Evolutionary conservation across 2,329 filamentous ascomycete genomes (phyloP), one percentile per base, ranked within the genome.

Genomic region (Pseudonectria buxi): DNA sequence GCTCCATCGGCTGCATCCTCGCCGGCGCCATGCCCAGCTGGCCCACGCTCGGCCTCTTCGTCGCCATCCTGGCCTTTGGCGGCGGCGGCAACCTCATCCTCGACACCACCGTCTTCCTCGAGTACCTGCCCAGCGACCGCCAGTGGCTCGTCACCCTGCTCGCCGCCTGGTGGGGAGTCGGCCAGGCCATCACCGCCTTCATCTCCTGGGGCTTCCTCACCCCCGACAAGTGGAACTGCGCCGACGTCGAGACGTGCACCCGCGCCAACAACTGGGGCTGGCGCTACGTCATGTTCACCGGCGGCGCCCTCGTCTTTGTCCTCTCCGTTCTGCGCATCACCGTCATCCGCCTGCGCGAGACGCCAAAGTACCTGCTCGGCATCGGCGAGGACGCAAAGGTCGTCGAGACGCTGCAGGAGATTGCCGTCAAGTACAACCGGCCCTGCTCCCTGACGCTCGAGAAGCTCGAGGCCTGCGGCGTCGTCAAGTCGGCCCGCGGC

Each of bases 1-100:
- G 73, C 49, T 72, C 75, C 4, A 54, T 76, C n/a, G 50, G 49
- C 45, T 65, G 63, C 22, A 74, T 84, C 35, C 62, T 83, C 1
- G 81, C 80, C 1, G 83, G 81, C 4, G 76, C 74, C 2, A 71
- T 76, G 39, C 81, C 82, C 2, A 82, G 69, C 43, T 88, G 80
- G 78, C 61, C 71, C 2, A 71, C 74, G 1, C 65, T 86, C 10
- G 78, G 75, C 0, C 56, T 81, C 14, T 83, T 85, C 50, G 69
- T 81, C 22, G 72, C 71, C 10, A 55, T 85, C 28, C 64, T 75
- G 24, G 72, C 76, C 3, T 84, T 85, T 44, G 81, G 80, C 2
- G 65, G 62, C 6, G 68, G 67, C 12, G 70, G 70, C 7, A 74
- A 74, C 36, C 58, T 72, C 7, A 64, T 69, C 12, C 63, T 74